Conservation (phyloP, 148 eudicot species). For the Diospyros kaki region DNA sequence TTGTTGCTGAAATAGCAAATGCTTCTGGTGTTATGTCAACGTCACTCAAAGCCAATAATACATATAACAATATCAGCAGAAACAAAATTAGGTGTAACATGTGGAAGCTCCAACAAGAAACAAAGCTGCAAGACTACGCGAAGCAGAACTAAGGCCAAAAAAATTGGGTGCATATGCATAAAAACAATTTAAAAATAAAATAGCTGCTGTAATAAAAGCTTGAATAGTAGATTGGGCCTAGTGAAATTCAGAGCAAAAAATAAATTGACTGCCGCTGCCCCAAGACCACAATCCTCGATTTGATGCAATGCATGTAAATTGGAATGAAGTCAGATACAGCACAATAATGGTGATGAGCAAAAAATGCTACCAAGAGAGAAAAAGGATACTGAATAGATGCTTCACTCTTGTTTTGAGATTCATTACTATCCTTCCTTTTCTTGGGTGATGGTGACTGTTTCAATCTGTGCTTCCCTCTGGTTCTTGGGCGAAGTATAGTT, state of each 20-base stretch:
- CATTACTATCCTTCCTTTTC: conserved; percentile 45
- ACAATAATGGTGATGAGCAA: background rate
- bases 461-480: conserved; percentile 39
- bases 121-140: too few species aligned
- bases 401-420: conserved; percentile 41
- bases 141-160: too few species aligned
- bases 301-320: background rate
- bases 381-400: conserved; percentile 82
- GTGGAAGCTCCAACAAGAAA: too few species aligned
- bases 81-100: too few species aligned
- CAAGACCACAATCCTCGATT: conserved; percentile 2
- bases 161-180: too few species aligned
- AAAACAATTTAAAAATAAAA: too few species aligned
- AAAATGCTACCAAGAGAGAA: background rate
- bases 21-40: too few species aligned
- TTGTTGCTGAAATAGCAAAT: too few species aligned
- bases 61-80: background rate
- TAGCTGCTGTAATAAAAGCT: background rate
- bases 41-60: background rate
- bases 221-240: background rate
- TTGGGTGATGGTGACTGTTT: conserved; percentile 65
- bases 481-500: conserved; percentile 26
- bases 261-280: background rate
- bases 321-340: background rate
- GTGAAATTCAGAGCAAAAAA: background rate